Evolutionary conservation across 192 early-diverging fungal species (phyloP), one percentile per base, ranked within the genome.

Genomic region (Podila horticola): DNA sequence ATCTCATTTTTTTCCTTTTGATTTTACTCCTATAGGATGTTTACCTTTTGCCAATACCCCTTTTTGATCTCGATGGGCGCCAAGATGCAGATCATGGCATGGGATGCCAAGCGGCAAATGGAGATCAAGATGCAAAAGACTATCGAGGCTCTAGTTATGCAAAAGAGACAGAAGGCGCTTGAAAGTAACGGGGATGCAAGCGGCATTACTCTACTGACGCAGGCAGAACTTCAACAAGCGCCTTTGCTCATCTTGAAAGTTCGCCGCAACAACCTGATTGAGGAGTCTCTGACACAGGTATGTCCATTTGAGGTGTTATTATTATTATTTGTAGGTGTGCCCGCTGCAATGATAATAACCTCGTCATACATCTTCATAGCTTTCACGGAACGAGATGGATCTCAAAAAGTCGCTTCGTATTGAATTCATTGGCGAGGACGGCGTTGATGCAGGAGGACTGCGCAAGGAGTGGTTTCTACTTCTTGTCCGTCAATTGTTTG

Each of bases 391-490:
- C 58, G 87, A 92, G 67, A 89, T 91, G 66, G 96, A 97, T 62
- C 67, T 98, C 59, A 97, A 96, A 67, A 98, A 98, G 82, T 93
- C 95, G 19, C 84, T 98, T 10, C 86, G 92, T n/a, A 93, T 98
- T 50, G 89, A 94, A 70, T 98, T 98, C 89, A 87, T 93, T 33
- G 97, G 92, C 5, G 97, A 98, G 84, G 96, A 96, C 59, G 97
- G 96, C 5, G 90, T 99, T 7, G 97, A 98, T 84, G 96, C 94
- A n/a, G 97, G 97, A 48, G 97, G 97, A 0, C 83, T 99, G 26
- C 91, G 95, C 36, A 99, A 99, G 66, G 97, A 99, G 63, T 99
- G 97, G 97, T 97, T 99, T 71, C 86, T 97, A 65, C 88, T 99
- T 38, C 88, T 99, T 15, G 89, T 98, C 7, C 88, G 96, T 15